Percentiles rank a stretch among this genome's conserved stretches.
These are phyloP conservation scores for Pelargonium fulgidum DNA, from an alignment of 441 rosid genomes.

Conservation along the genomic window DNA sequence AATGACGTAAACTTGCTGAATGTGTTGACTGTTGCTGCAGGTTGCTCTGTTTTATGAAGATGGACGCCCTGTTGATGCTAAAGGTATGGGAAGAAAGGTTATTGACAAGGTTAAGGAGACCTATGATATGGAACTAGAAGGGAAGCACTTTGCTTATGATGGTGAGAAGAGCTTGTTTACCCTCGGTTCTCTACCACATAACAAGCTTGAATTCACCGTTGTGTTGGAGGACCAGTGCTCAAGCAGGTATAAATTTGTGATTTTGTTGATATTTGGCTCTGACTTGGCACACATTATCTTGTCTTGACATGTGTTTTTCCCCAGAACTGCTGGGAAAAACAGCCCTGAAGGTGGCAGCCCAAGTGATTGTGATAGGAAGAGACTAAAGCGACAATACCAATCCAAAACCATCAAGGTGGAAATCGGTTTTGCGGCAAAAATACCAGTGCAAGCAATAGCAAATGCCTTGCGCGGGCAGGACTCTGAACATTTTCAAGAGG, in stretches of 20 bases:
- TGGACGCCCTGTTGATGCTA: constrained; percentile 46
- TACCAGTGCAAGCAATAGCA: constrained; percentile 56
- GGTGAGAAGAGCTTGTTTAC: constrained; percentile 60
- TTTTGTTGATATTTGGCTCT: constrained; percentile 17
- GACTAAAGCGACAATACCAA: constrained; percentile 32
- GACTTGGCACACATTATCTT: not conserved
- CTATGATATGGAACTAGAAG: constrained; percentile 32
- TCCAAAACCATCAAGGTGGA: constrained; percentile 48
- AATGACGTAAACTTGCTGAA: not conserved
- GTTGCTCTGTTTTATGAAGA: constrained; percentile 47
- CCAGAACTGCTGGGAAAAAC: constrained; percentile 26
- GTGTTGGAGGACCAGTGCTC: constrained; percentile 49
- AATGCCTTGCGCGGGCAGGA: constrained; percentile 52
- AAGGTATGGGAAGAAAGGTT: constrained; percentile 44
- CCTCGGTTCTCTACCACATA: constrained; percentile 44
- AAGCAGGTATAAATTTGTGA: not conserved
- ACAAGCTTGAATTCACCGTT: constrained; percentile 49
- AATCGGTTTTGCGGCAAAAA: constrained; percentile 48
- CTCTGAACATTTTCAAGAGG: constrained; percentile 55
- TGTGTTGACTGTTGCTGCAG: constrained; percentile 22
- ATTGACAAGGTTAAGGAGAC: constrained; percentile 46
- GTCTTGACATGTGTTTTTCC: not conserved
- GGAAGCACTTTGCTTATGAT: constrained; percentile 51
- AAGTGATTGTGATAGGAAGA: constrained; percentile 35
- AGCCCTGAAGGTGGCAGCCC: constrained; percentile 28